A percentile compares a stretch with the other conserved stretches of the same genome.
phyloP scores from a whole-genome alignment of 1,284 basidiomycete species.

The Cerioporus squamosus region DNA sequence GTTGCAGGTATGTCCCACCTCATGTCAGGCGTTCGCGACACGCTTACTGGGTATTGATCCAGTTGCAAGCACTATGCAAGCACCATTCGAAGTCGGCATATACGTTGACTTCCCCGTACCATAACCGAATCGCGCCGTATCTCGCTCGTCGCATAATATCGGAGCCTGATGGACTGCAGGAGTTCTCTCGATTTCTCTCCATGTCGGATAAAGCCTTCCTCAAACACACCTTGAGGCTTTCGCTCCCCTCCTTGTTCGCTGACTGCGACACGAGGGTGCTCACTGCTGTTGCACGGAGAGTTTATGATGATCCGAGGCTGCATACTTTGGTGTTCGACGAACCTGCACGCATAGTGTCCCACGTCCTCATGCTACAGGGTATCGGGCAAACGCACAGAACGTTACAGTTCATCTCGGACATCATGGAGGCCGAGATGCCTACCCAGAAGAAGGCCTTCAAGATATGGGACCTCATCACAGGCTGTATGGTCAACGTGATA shows the following conservation, averaged over 20 bases:
- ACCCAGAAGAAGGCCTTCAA: slow-evolving; percentile 46
- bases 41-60: neutral
- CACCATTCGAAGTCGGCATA: slow-evolving; percentile 70
- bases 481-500: slow-evolving; percentile 69
- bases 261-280: slow-evolving; percentile 54
- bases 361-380: slow-evolving; percentile 68
- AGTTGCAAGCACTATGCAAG: slow-evolving; percentile 68
- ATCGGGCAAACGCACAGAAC: slow-evolving; percentile 57
- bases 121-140: slow-evolving; percentile 71
- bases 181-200: slow-evolving; percentile 67
- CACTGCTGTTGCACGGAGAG: slow-evolving; percentile 42
- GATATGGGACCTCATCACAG: slow-evolving; percentile 59
- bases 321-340: slow-evolving; percentile 66
- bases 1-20: slow-evolving; percentile 57
- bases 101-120: slow-evolving; percentile 70
- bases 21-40: neutral
- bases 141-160: slow-evolving; percentile 63
- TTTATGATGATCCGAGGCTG: slow-evolving; percentile 47
- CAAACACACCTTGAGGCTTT: slow-evolving; percentile 63
- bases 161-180: slow-evolving; percentile 62
- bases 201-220: slow-evolving; percentile 68
- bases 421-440: slow-evolving; percentile 47
- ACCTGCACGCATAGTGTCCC: slow-evolving; percentile 69
- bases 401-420: slow-evolving; percentile 64
- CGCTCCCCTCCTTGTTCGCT: slow-evolving; percentile 75